Conservation (phyloP, 352 stramenopile species). For the Blastocystis sp. region DNA sequence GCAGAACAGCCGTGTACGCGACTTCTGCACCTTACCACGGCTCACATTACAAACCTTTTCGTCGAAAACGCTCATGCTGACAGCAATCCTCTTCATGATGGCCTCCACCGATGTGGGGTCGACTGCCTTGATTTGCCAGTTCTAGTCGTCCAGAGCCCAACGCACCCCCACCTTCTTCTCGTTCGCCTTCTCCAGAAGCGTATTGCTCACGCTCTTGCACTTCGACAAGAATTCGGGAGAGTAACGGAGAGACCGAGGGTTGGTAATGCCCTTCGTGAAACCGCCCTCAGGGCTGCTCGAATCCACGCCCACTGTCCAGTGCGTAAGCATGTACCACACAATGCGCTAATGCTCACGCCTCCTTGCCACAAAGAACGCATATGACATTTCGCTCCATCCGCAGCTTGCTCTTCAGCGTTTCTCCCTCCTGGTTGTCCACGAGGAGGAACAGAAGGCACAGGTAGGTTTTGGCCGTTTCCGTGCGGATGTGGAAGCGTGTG, state of each 20-base stretch:
- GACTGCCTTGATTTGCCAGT: conserved; percentile 57
- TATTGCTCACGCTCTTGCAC: not conserved
- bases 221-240: not conserved
- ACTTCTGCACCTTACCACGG: not conserved
- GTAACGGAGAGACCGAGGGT: too few relatives aligned
- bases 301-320: conserved; percentile 39
- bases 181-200: not conserved
- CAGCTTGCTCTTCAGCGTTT: not conserved
- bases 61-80: conserved; percentile 2
- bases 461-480: not conserved
- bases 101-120: not conserved
- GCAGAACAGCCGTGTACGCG: not conserved
- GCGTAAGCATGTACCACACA: conserved; percentile 39
- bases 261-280: not conserved
- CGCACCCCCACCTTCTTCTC: conserved; percentile 1
- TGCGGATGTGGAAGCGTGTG: conserved; percentile 23
- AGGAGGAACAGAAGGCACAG: conserved; percentile 22
- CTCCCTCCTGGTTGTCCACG: conserved; percentile 36
- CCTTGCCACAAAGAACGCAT: not conserved
- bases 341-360: conserved; percentile 9
- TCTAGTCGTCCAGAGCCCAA: not conserved
- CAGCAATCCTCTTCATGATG: not conserved
- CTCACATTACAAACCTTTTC: conserved; percentile 2
- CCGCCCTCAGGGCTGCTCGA: not conserved
- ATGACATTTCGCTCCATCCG: conserved; percentile 44